phyloP scores from a whole-genome alignment of 2,329 filamentous ascomycete genomes.

The Akanthomyces lecanii region DNA sequence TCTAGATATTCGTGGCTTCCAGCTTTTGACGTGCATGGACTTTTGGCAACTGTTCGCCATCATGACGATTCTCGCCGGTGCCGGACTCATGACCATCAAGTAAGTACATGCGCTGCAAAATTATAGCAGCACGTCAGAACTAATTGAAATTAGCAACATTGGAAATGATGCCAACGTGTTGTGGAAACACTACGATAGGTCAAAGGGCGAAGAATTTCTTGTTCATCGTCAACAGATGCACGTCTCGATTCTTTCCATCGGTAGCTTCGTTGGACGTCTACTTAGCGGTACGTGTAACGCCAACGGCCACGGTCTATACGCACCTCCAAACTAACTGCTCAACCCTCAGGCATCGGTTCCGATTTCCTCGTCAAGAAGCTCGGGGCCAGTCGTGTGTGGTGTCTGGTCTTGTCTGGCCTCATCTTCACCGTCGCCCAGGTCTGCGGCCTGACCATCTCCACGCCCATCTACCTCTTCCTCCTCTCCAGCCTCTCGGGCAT shows the following conservation, averaged over 20 bases:
- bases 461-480: slow-evolving; percentile 71
- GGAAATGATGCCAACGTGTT: slow-evolving; percentile 84
- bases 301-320: background rate
- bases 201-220: slow-evolving; percentile 68
- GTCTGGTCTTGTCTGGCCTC: slow-evolving; percentile 69
- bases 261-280: slow-evolving; percentile 79
- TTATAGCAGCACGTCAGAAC: slow-evolving; percentile 1
- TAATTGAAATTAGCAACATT: slow-evolving; percentile 65
- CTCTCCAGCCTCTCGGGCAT: slow-evolving; percentile 83
- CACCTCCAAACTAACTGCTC: slow-evolving; percentile 19
- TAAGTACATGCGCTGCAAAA: slow-evolving; percentile 42
- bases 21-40: slow-evolving; percentile 65
- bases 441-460: slow-evolving; percentile 67
- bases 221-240: slow-evolving; percentile 82
- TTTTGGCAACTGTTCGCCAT: slow-evolving; percentile 91
- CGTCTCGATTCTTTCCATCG: slow-evolving; percentile 87
- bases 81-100: slow-evolving; percentile 99
- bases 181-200: slow-evolving; percentile 80
- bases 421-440: slow-evolving; percentile 80
- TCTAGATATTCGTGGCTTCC: slow-evolving; percentile 85
- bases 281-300: slow-evolving; percentile 57
- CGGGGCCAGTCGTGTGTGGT: slow-evolving; percentile 83
- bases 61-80: slow-evolving; percentile 85
- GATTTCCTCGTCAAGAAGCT: slow-evolving; percentile 83
- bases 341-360: slow-evolving; percentile 68